These are phyloP conservation scores for Fusarium multiceps DNA, from an alignment of 2,329 filamentous ascomycete genomes.

Conservation along the genomic window DNA sequence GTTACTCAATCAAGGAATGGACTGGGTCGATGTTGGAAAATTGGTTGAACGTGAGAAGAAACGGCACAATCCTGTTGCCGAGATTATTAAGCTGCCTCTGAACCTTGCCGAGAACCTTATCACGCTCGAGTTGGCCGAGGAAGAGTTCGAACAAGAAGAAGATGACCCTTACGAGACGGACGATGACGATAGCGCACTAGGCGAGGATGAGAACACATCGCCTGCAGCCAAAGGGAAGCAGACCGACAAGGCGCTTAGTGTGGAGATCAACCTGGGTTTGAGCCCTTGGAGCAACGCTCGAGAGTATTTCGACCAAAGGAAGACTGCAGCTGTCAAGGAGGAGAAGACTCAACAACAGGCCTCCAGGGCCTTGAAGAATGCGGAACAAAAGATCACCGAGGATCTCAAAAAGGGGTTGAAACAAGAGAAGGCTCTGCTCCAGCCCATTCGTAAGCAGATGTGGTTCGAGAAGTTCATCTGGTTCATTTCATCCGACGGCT, in stretches of 20 bases:
- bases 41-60: constrained; percentile 89
- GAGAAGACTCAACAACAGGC: constrained; percentile 88
- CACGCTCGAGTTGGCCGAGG: constrained; percentile 81
- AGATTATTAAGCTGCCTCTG: constrained; percentile 85
- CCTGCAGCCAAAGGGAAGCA: constrained; percentile 52
- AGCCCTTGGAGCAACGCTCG: constrained; percentile 90
- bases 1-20: constrained; percentile 93
- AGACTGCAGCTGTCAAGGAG: constrained; percentile 84
- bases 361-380: constrained; percentile 84
- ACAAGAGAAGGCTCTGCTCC: constrained; percentile 88
- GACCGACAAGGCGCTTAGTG: constrained; percentile 67
- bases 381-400: constrained; percentile 86
- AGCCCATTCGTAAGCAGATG: constrained; percentile 82
- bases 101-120: constrained; percentile 92
- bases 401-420: constrained; percentile 90
- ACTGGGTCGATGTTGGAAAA: constrained; percentile 92
- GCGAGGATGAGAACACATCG: constrained; percentile 52
- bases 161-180: constrained; percentile 73
- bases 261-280: constrained; percentile 86
- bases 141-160: constrained; percentile 70
- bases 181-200: constrained; percentile 65
- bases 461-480: constrained; percentile 99
- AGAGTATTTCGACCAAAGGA: constrained; percentile 92
- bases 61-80: constrained; percentile 83
- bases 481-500: constrained; percentile 96